A percentile compares a stretch with the other conserved stretches of the same genome.
phyloP scores from a whole-genome alignment of 495 filamentous ascomycete genomes.

The Chaetomium cochliodes region DNA sequence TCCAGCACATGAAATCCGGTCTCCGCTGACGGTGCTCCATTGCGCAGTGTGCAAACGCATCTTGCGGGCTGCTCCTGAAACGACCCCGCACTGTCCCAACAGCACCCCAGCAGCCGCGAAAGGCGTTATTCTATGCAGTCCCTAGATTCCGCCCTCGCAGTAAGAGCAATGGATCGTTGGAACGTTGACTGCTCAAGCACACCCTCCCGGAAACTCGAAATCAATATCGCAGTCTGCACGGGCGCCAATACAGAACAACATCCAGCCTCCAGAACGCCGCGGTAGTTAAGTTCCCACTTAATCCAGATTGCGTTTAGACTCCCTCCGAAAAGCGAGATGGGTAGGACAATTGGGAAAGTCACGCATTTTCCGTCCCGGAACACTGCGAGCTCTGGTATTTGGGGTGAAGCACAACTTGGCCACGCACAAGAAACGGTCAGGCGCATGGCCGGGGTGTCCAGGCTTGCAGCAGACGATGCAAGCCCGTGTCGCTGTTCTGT shows the following conservation, averaged over 20 bases:
- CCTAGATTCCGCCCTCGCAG: background rate
- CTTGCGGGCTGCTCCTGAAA: background rate
- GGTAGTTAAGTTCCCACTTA: constrained; percentile 15
- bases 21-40: too few relatives aligned
- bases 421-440: constrained; percentile 22
- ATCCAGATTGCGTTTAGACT: constrained; percentile 30
- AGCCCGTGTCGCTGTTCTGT: constrained; percentile 8
- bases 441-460: constrained; percentile 20
- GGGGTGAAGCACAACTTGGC: background rate
- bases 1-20: too few relatives aligned
- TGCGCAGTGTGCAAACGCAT: too few relatives aligned
- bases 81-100: constrained; percentile 9
- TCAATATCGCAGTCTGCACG: background rate
- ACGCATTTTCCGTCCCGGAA: background rate
- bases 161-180: background rate
- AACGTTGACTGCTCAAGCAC: background rate
- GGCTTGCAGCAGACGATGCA: constrained; percentile 4
- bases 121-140: background rate
- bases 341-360: background rate
- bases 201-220: background rate
- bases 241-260: background rate
- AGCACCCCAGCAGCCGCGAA: background rate
- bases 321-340: constrained; percentile 14
- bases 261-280: background rate
- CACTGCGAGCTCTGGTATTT: too few relatives aligned